Evolutionary conservation across 1,284 basidiomycete species (phyloP), one percentile per base, ranked within the genome.

Genomic region (Moesziomyces globuligerus): DNA sequence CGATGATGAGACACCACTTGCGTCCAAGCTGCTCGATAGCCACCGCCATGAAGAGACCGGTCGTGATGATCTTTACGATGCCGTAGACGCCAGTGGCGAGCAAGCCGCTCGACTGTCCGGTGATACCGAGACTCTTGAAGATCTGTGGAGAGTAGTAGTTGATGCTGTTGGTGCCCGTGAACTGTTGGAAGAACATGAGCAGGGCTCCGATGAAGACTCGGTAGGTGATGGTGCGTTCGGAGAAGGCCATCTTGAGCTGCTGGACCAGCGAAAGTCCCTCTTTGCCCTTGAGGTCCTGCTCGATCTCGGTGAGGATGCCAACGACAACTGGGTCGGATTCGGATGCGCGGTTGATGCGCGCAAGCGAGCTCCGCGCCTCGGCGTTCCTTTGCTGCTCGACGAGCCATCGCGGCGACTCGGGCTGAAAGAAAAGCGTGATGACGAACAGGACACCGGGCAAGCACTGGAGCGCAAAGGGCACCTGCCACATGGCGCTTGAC

Each of bases 231-330:
- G 71, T 81, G 51, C 66, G 78, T 80, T 62, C 83, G 77, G 79
- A 81, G 72, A 41, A 83, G 82, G 72, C 83, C 80, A 74, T 81
- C 81, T n/a, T 82, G 71, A 73, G 83, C 83, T 77, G 84, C 83
- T 76, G 60, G 5, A 11, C 20, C 23, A 75, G 38, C 17, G 53
- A 43, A 21, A 80, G 56, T 24, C 69, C 65, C 40, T 49, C 45
- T 78, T 75, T 69, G 81, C 84, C 62, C n/a, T 45, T 26, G 18
- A 69, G 61, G 34, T 75, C 59, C 21, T 61, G 69, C 32, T 72
- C 44, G 45, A 72, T 72, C 40, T 72, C 70, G 17, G 7, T 15
- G 1, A 72, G 44, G 17, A 72, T 72, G 7, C 55, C 65, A 7
- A 53, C 40, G 21, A 72, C 65, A 18, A 32, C 26, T 1, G 65